phyloP scores from a whole-genome alignment of 768 basidiomycete species.

The Hydnomerulius pinastri region DNA sequence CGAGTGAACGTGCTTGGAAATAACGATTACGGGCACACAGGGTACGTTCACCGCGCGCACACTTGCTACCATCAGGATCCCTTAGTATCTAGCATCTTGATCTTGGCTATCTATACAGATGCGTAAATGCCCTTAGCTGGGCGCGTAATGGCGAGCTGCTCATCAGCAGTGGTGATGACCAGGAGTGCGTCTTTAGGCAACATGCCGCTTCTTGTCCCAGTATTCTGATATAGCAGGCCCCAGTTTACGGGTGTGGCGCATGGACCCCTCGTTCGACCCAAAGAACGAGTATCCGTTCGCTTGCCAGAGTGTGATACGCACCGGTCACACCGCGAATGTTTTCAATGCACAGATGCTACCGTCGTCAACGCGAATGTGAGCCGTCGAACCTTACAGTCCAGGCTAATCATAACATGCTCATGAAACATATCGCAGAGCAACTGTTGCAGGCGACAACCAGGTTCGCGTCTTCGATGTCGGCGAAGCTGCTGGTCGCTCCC shows the following conservation, averaged over 20 bases:
- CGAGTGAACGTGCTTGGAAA: slow-evolving; percentile 74
- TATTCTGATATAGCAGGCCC: slow-evolving; percentile 1
- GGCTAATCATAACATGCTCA: slow-evolving; percentile 9
- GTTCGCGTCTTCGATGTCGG: slow-evolving; percentile 79
- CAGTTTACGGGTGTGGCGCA: slow-evolving; percentile 79
- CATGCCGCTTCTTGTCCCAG: not conserved
- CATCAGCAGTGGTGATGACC: slow-evolving; percentile 74
- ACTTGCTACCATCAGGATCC: not conserved
- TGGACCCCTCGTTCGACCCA: slow-evolving; percentile 44
- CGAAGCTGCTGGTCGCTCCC: slow-evolving; percentile 37
- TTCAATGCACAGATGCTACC: slow-evolving; percentile 85
- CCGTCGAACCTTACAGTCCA: slow-evolving; percentile 17
- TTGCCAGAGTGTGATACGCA: slow-evolving; percentile 68
- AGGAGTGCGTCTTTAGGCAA: slow-evolving; percentile 46
- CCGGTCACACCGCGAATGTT: slow-evolving; percentile 83
- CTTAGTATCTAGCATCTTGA: not conserved
- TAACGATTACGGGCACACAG: slow-evolving; percentile 63
- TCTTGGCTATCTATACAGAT: slow-evolving; percentile 44
- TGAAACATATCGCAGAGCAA: slow-evolving; percentile 45
- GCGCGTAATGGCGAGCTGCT: slow-evolving; percentile 63
- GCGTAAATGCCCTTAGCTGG: slow-evolving; percentile 81
- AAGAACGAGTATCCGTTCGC: slow-evolving; percentile 60
- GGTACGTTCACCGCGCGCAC: slow-evolving; percentile 52
- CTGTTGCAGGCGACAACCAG: slow-evolving; percentile 74
- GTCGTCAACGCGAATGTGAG: slow-evolving; percentile 75